Base-by-base conservation (phyloP, 805 yeast genomes). In the Suhomyces pyralidae region DNA sequence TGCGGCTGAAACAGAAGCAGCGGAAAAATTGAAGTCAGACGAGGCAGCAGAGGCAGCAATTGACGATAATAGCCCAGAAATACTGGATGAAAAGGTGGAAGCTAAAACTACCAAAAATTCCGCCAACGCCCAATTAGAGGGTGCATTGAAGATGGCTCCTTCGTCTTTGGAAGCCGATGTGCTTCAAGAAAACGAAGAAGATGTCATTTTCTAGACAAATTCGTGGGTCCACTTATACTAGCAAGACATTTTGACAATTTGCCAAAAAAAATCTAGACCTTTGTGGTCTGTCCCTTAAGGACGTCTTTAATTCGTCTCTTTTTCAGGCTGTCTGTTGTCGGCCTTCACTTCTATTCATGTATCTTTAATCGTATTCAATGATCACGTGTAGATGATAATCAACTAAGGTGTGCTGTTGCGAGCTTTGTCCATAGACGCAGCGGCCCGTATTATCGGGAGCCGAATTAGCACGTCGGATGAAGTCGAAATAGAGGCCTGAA, bases 1-100 rank as follows among this genome's bases (percentile, higher is more conserved):
- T 50, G 81, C 79, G 19, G 91, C 89, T 3, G 81, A 78, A 20
- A 78, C 79, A 24, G 94, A 86, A 57, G 79, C 77, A 19, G 88
- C 81, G 58, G 78, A 69, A 68, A 67, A 14, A 65, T 49, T 45
- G 54, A 54, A 46, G 51, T 46, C 47, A 36, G 61, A 24, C 25
- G 67, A 59, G 15, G 59, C 54, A 45, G 58, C 48, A n/a, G 7
- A 32, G 15, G 36, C 36, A 32, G 53, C 10, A 28, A 28, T 12
- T 12, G 32, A 28, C 32, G 32, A 28, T 28, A n/a, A 28, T 10
- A 12, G 32, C 32, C 32, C 32, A 28, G 32, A 28, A 9, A 12
- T 10, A 26, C 12, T 45, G 36, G 14, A 50, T 56, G 48, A 63
- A 51, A 63, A 67, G 56, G 64, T 60, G 51, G 63, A 61, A 53